Conservation (phyloP, 2,329 filamentous ascomycete species). For the Metarhizium brunneum region DNA sequence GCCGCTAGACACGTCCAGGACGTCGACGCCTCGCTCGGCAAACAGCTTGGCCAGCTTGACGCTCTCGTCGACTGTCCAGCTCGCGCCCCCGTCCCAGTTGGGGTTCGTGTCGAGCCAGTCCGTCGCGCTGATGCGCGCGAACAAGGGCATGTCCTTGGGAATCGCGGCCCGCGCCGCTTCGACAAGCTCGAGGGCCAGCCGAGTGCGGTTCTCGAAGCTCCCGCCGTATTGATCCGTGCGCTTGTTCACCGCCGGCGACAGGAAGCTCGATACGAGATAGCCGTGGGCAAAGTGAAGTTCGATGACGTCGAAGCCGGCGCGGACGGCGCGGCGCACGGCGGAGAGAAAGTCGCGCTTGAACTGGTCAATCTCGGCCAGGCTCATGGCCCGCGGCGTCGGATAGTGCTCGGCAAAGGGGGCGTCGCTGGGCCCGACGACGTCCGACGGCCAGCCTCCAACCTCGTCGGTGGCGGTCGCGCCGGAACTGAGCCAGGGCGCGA, state of each 20-base stretch:
- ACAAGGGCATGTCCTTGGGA: slow-evolving; percentile 59
- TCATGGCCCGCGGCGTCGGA: slow-evolving; percentile 55
- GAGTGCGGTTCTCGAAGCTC: slow-evolving; percentile 60
- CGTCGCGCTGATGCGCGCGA: slow-evolving; percentile 63
- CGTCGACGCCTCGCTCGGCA: slow-evolving; percentile 58
- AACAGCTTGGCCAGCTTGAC: slow-evolving; percentile 53
- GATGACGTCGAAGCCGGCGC: slow-evolving; percentile 58
- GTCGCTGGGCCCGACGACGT: slow-evolving; percentile 36
- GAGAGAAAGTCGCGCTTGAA: slow-evolving; percentile 52
- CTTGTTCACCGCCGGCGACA: slow-evolving; percentile 60
- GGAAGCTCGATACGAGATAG: slow-evolving; percentile 63
- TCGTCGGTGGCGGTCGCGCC: slow-evolving; percentile 39
- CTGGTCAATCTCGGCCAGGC: slow-evolving; percentile 51
- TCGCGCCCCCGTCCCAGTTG: slow-evolving; percentile 38
- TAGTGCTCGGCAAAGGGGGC: slow-evolving; percentile 49
- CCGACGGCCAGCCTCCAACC: slow-evolving; percentile 41
- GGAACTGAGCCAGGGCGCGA: slow-evolving; percentile 56
- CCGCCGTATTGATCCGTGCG: slow-evolving; percentile 61
- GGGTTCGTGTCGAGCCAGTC: slow-evolving; percentile 63
- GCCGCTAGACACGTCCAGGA: slow-evolving; percentile 64
- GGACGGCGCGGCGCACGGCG: slow-evolving; percentile 44
- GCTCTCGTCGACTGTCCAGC: slow-evolving; percentile 60
- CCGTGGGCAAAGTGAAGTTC: slow-evolving; percentile 74
- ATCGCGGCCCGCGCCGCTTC: slow-evolving; percentile 53
- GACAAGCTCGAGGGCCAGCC: slow-evolving; percentile 58